Base-by-base conservation (phyloP, 257 asterid genomes). In the Salvia hispanica region DNA sequence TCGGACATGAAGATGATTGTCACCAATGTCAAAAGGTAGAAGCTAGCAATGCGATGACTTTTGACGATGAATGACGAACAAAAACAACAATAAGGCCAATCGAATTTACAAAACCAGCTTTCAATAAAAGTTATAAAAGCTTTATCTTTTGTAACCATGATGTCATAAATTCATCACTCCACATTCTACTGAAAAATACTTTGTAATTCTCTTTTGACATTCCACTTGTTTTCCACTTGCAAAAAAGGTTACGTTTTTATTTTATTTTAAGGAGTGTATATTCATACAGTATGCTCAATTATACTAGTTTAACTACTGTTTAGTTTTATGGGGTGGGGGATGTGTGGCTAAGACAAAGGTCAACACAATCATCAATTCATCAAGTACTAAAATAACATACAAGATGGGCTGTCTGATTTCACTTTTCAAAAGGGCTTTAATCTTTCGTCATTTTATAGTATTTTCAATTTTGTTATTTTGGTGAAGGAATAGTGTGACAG, bases 321-420 rank as follows among this genome's bases (percentile, higher is more conserved):
- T 7, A 52, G 69, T 63, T 59, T 56, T 44, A 14, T 55, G 15
- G 42, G 33, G 64, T 6, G 25, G 46, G 45, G 10, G 16, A 62
- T 58, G 34, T 76, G 83, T 74, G 81, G 84, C 66, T 58, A 42
- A 58, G 46, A 54, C 69, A 73, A 57, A 62, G 71, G 85, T 84
- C 87, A 82, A 84, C 73, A 83, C 82, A 79, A 87, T 87, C 86
- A 87, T 79, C 86, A 67, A 80, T 73, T 78, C 82, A 80, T 80
- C 83, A 84, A 80, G 72, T 63, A 79, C 72, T 53, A 71, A 58
- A 70, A 67, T 66, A 73, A 73, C 56, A 74, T 46, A 68, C 40
- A 69, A 73, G 86, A 70, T 80, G 73, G 77, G 53, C 76, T 84
- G 88, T 82, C 90, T 73, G 28, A 57, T 77, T 76, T 58, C 75